Evolutionary conservation across 1,139 yeast genomes (phyloP), one percentile per base, ranked within the genome.

Genomic region (Fermentozyma sake): DNA sequence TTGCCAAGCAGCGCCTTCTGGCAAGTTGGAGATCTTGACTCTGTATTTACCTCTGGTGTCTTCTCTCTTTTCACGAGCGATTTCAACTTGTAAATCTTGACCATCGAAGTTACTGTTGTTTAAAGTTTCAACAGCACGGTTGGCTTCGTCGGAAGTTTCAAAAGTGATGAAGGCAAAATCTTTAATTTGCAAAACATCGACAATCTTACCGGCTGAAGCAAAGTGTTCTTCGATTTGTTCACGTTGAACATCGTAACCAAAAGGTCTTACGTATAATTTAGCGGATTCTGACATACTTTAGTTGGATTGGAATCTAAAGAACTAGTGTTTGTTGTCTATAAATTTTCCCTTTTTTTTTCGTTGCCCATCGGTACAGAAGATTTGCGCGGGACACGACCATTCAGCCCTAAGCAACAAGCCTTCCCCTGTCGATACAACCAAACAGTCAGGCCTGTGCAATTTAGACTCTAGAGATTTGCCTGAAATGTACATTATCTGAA

Each of bases 1-100:
- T 68, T 82, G 91, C 93, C 93, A 82, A 30, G 86, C 79, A 32
- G 84, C 71, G 38, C 79, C 79, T 44, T 78, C 82, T 42, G 87
- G 87, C 48, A 82, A 67, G 57, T 76, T 76, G 42, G 73, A 58
- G 20, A 82, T 72, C 50, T 77, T 73, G 34, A 79, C 76, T 67
- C 93, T 76, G 61, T 61, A 76, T 61, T 81, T 79, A 48, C 85
- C 85, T 52, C 79, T 72, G 44, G 79, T 65, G 59, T 63, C 72
- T 50, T 66, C 72, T 15, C 18, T 23, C 48, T 69, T 79, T 48
- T 76, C 72, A 54, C 75, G 77, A 28, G 89, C 86, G 50, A 66
- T 76, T 52, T 79, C 85, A 36, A 81, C 72, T 46, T 71, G 77
- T 44, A 81, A 64, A 30, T 73, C 70, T 50, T 75, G 80, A 38